Evolutionary conservation across 2,329 filamentous ascomycete genomes (phyloP), one percentile per base, ranked within the genome.

Genomic region (Venturia pyrina): DNA sequence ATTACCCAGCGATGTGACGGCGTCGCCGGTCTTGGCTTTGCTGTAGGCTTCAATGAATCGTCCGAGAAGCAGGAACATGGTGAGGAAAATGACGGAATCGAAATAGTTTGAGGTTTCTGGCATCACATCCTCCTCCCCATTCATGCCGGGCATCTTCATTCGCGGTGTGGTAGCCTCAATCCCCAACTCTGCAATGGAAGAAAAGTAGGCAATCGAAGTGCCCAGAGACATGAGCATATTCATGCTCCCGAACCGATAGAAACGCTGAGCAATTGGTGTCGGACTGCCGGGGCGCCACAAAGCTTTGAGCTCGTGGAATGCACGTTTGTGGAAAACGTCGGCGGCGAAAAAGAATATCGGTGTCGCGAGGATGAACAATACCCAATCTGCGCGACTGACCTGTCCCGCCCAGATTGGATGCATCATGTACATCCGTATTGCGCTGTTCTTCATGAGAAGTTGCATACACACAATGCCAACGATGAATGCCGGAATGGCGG

Each of bases 161-260:
- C 21, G n/a, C 5, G 17, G 40, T 66, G 78, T 72, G 21, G 76
- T 72, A 3, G 80, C 80, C 5, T 81, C 83, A 4, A 87, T 84
- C 7, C 86, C 84, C 63, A 97, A 82, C 69, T 96, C 87, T 19
- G 86, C 88, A 32, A 96, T 78, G 0, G 91, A 96, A 0, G 91
- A 88, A 68, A 96, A 80, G 74, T 96, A 96, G 1, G 93, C 93
- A 67, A 97, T 91, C 1, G 86, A 89, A 0, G 93, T 96, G 6
- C 92, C 93, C 1, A 96, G 82, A 8, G 89, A 95, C 77, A 97
- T 93, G 67, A 97, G 83, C 79, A 96, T 89, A 73, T 96, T 96
- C 93, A 97, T 97, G 78, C 92, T 96, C 10, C 93, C 93, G 72
- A 97, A 97, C n/a, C 89, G 87, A 75, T 92, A 91, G 72, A 97